Evolutionary conservation across 768 basidiomycete genomes (phyloP).

Genomic region (Trametes gibbosa): DNA sequence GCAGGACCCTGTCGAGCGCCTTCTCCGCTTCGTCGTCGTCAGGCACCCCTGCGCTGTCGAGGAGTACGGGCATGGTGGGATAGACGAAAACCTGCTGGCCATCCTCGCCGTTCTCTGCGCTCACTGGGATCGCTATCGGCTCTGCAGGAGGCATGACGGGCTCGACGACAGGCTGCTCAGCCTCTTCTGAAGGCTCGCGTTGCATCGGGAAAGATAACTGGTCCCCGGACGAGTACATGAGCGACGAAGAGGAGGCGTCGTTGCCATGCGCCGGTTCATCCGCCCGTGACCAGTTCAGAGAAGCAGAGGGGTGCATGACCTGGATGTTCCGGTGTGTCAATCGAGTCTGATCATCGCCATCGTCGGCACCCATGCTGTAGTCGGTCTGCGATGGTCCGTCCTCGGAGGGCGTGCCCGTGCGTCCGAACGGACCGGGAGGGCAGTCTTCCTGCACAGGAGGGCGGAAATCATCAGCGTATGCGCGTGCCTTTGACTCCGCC

Average conservation of each 20-base stretch:
- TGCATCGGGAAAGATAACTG: neutral
- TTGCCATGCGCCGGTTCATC: neutral
- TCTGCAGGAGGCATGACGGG: neutral
- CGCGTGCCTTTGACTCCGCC: constrained; percentile 14
- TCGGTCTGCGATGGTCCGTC: neutral
- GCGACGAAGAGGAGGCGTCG: neutral
- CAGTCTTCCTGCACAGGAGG: neutral
- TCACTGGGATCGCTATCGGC: constrained; percentile 7
- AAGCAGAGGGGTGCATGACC: neutral
- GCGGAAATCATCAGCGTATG: constrained; percentile 4
- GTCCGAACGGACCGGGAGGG: neutral
- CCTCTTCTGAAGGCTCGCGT: neutral
- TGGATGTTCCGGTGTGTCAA: too few relatives aligned
- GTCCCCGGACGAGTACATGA: neutral
- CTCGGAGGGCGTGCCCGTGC: neutral
- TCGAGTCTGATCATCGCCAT: neutral
- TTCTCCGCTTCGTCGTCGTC: constrained; percentile 51
- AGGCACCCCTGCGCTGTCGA: constrained; percentile 23
- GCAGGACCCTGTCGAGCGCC: constrained; percentile 51
- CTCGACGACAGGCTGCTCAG: constrained; percentile 1
- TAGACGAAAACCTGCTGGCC: constrained; percentile 8
- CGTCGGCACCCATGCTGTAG: neutral
- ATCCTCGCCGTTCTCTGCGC: neutral
- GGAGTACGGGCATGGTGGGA: constrained; percentile 11
- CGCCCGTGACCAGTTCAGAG: neutral